phyloP scores from a whole-genome alignment of 2,329 filamentous ascomycete genomes.

The Trichoderma brevicompactum region DNA sequence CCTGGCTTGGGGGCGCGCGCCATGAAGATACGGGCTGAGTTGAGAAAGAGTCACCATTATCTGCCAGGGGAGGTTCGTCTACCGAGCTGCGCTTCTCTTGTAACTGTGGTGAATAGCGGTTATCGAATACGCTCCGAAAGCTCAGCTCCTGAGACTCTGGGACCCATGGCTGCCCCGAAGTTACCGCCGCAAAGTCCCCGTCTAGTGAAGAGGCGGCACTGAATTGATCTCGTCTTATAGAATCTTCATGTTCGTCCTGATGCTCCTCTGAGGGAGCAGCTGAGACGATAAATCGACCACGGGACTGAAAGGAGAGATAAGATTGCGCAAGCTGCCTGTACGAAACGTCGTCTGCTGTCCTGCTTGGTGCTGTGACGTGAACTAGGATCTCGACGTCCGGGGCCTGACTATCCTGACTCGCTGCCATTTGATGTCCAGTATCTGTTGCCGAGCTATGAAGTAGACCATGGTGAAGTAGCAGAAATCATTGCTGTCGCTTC shows the following conservation, averaged over 20 bases:
- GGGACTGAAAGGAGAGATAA: constrained; percentile 54
- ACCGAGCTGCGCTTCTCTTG: background rate
- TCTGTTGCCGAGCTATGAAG: background rate
- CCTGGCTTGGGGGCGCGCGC: constrained; percentile 53
- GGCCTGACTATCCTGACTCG: constrained; percentile 29
- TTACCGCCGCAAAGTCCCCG: constrained; percentile 28
- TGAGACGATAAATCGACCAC: background rate
- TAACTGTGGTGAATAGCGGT: constrained; percentile 44
- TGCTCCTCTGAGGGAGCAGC: background rate
- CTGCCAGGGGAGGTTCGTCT: background rate
- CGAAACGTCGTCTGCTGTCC: constrained; percentile 50
- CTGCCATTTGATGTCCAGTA: constrained; percentile 18
- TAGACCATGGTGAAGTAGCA: background rate
- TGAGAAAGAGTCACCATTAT: background rate
- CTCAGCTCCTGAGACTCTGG: constrained; percentile 49
- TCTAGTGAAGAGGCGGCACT: constrained; percentile 22
- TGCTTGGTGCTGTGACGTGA: constrained; percentile 58
- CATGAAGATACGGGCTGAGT: constrained; percentile 40
- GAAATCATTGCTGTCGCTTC: background rate
- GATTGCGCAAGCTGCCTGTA: constrained; percentile 57
- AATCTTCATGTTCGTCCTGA: background rate
- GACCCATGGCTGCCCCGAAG: constrained; percentile 34
- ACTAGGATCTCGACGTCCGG: constrained; percentile 57
- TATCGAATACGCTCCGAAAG: constrained; percentile 52
- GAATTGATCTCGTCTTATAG: background rate